phyloP scores from a whole-genome alignment of 2,329 filamentous ascomycete species.

The Exophiala sp. region DNA sequence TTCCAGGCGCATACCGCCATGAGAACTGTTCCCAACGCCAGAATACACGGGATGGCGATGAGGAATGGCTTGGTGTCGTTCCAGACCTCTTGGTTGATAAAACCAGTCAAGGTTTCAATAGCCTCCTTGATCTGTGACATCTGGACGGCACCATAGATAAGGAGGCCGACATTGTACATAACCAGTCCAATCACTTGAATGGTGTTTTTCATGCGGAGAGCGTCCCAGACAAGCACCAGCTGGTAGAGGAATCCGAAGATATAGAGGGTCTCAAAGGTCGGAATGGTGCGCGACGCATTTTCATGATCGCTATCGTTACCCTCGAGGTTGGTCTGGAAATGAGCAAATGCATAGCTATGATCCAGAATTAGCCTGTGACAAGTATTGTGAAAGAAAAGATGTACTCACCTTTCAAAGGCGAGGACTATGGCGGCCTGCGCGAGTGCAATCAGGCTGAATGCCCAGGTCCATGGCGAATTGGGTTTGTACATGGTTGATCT shows the following conservation, averaged over 20 bases:
- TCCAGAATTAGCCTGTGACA: background rate
- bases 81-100: conserved; percentile 62
- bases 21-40: conserved; percentile 68
- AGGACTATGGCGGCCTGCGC: conserved; percentile 78
- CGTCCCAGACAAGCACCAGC: conserved; percentile 86
- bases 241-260: conserved; percentile 97
- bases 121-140: conserved; percentile 83
- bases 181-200: conserved; percentile 97
- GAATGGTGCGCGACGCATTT: conserved; percentile 64
- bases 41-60: conserved; percentile 78
- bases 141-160: conserved; percentile 91
- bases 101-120: conserved; percentile 43
- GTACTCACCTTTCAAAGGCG: conserved; percentile 76
- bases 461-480: conserved; percentile 81
- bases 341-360: conserved; percentile 78
- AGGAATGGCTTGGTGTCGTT: conserved; percentile 67
- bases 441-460: conserved; percentile 71
- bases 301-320: conserved; percentile 38
- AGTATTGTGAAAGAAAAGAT: background rate
- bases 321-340: conserved; percentile 64
- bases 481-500: conserved; percentile 64
- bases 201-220: conserved; percentile 89
- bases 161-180: conserved; percentile 82
- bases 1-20: conserved; percentile 85
- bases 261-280: conserved; percentile 92